Base-by-base conservation (phyloP, 2,329 filamentous ascomycete species). In the Aspergillus aculeatus region DNA sequence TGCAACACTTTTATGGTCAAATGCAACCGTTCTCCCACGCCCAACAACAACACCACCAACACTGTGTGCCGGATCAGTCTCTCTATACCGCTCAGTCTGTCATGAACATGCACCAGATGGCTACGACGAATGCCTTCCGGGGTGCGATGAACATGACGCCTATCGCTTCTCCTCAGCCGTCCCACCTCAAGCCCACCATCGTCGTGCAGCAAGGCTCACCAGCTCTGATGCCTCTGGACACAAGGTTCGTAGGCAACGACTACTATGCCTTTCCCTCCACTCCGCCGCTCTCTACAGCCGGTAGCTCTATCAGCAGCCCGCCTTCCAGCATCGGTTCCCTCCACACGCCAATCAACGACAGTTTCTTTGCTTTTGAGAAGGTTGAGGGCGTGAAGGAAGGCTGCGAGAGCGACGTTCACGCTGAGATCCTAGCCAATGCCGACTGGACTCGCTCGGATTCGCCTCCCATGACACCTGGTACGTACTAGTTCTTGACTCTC, bases 401-500 rank as follows among this genome's bases (percentile, higher is more conserved):
- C 29, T 86, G 89, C 65, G 88, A 94, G 69, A 82, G 84, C 50
- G 89, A 91, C 62, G 83, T 87, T 23, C 84, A 88, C 68, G 84
- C 86, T 21, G 91, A 95, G 78, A 87, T 87, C 64, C 83, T 94
- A 58, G 86, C 90, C 55, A 83, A 82, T 64, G 82, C 89, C 64
- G 90, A 94, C 69, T 96, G 91, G 89, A 83, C 89, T 59, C 87
- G 84, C 73, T 89, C 87, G 61, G 84, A 85, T 60, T 96, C 93
- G 32, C 92, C 93, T 54, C 91, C 92, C 24, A 86, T 96, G 85
- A 96, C 92, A 70, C 92, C 93, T 85, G 87, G 92, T 96, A 88
- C 81, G 91, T 86, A 29, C 50, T 24, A 21, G 3, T 53, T n/a
- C 54, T 41, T 9, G 10, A 9, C 19, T 44, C 19, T 19, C n/a